Evolutionary conservation across 179 eudicot species (phyloP), one percentile per base, ranked within the genome.

Genomic region (Corrigiola litoralis): DNA sequence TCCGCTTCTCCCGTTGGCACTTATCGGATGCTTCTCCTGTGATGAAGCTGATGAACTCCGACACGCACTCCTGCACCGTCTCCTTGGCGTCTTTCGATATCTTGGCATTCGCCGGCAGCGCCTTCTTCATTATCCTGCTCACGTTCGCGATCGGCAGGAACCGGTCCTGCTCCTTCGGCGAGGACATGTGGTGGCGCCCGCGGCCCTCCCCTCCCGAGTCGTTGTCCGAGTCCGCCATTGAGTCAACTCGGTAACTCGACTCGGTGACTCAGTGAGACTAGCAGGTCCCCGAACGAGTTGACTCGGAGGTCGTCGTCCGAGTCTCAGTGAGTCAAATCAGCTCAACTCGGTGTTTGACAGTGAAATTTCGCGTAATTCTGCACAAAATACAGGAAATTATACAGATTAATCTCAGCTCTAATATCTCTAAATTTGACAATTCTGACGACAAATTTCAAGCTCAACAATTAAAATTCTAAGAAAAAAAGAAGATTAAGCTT

Each of bases 141-240:
- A 85, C 90, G 77, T 85, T 85, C 1, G 90, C 90, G 63, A 85
- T 82, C 1, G 90, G 90, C 0, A 85, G 79, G 54, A 85, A 82
- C 44, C 83, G 62, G 65, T 85, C 90, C 32, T 85, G 90, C 31
- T 85, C 90, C 1, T 77, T 52, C 5, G 72, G 79, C 6, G 85
- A 81, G 0, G 77, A 79, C 14, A 59, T 6, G 31, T 58, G 46
- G 25, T 55, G 67, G 0, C 72, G 72, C 10, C 72, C 70, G 14
- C 60, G 68, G 51, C 59, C 57, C 12, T 66, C 54, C 1, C 86
- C 85, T 34, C 90, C 90, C 2, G 87, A 82, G 58, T 82, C 90
- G 72, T 85, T 82, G 72, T 85, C 90, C 10, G 85, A 80, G 67
- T 85, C 87, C 31, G 72, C 87, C 85, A 80, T n/a, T 85, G 58